Evolutionary conservation across 345 rosid species (phyloP), one percentile per base, ranked within the genome.

Genomic region (Excoecaria agallocha): DNA sequence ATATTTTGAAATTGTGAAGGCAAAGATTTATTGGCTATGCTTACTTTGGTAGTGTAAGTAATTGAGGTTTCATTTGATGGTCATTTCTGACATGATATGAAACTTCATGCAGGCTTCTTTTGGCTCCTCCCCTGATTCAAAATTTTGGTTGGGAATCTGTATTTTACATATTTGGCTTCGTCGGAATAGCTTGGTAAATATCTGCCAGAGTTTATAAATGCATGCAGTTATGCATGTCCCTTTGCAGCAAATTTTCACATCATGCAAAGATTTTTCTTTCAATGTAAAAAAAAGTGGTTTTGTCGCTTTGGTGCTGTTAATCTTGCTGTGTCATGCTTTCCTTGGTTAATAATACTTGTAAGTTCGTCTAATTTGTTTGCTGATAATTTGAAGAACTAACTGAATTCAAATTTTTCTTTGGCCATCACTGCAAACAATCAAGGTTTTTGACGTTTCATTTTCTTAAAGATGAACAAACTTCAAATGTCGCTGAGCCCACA

Each of bases 101-200:
- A 74, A 59, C 19, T 25, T 83, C 39, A 67, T 85, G 81, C 97
- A 92, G 97, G 90, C 95, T 90, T 85, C 93, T 94, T 74, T 82
- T 94, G 80, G 97, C 98, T 76, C 95, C 98, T 76, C 89, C 97
- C 6, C 84, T 94, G 35, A 94, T 94, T 82, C 89, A 94, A 71
- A 88, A 72, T 73, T 82, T 85, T 77, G 92, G 96, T 66, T 94
- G 98, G 98, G 97, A 86, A 88, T 89, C 93, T 54, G 92, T 94
- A 59, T 94, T 94, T 85, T 92, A 87, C 84, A 56, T 88, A 68
- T 94, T 94, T 81, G 90, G 95, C 81, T 70, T 88, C 63, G 77
- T 91, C 73, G 98, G 98, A 68, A 54, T 92, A 72, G 91, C 80
- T 74, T 94, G 97, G 98, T 92, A 86, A 83, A 91, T 82, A 69